Conservation (phyloP, 257 asterid species). For the Rauvolfia tetraphylla region DNA sequence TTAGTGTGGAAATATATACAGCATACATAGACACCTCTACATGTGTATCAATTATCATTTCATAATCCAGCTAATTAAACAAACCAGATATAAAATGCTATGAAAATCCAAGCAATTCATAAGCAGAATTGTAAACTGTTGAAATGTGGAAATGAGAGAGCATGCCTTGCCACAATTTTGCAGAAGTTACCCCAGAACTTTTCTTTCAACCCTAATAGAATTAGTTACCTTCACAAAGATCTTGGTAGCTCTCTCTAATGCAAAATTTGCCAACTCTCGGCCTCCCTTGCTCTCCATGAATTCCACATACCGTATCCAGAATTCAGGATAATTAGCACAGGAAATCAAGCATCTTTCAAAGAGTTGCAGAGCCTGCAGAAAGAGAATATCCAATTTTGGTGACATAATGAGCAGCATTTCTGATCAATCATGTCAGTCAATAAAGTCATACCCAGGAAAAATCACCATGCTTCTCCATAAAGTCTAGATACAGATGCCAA, state of each 20-base stretch:
- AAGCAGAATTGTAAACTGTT: not conserved
- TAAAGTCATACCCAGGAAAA: slow-evolving; percentile 58
- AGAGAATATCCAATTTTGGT: slow-evolving; percentile 9
- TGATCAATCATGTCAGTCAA: not conserved
- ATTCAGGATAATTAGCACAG: slow-evolving; percentile 84
- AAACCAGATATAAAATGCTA: not conserved
- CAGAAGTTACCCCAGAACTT: not conserved
- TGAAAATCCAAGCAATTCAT: not conserved
- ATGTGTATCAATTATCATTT: not conserved
- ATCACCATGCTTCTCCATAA: slow-evolving; percentile 67
- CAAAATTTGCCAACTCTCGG: slow-evolving; percentile 66
- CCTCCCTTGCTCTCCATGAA: slow-evolving; percentile 79
- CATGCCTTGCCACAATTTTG: not conserved
- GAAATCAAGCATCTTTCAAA: slow-evolving; percentile 94
- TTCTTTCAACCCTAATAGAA: not conserved
- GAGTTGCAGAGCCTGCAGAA: slow-evolving; percentile 62
- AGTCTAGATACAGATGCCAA: slow-evolving; percentile 89
- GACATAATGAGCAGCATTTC: slow-evolving; percentile 12
- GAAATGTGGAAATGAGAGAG: not conserved
- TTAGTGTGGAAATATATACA: not conserved
- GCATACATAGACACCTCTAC: not conserved
- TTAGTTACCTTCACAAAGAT: slow-evolving; percentile 66
- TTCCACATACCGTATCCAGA: slow-evolving; percentile 89
- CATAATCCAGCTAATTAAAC: not conserved
- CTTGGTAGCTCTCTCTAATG: slow-evolving; percentile 71